phyloP scores from a whole-genome alignment of 148 eudicot species.

The Amaranthus cruentus region DNA sequence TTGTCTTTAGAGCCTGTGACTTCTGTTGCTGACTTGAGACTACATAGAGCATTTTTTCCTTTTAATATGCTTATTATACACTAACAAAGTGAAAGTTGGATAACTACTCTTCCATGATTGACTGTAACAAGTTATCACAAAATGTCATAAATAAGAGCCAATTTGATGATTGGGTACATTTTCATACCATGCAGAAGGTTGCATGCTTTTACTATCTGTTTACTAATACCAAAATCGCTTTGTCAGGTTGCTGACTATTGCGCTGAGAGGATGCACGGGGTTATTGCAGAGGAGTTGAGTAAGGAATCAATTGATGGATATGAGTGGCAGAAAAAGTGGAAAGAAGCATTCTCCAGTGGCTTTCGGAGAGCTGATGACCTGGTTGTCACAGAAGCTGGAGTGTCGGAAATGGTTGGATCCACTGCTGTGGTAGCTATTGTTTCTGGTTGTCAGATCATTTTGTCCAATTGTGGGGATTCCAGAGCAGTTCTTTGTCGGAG shows the following conservation, averaged over 20 bases:
- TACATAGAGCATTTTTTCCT: too few species aligned
- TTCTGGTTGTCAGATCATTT: slow-evolving; percentile 71
- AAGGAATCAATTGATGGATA: slow-evolving; percentile 23
- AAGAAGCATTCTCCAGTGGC: slow-evolving; percentile 39
- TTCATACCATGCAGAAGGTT: not conserved
- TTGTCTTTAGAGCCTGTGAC: not conserved
- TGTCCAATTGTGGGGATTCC: slow-evolving; percentile 82
- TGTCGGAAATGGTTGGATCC: slow-evolving; percentile 66
- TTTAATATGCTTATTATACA: not conserved
- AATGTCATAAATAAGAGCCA: not conserved
- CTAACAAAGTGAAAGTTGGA: not conserved
- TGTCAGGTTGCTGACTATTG: slow-evolving; percentile 67
- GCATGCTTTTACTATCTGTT: not conserved
- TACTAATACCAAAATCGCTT: not conserved
- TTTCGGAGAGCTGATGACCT: slow-evolving; percentile 52
- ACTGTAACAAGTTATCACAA: not conserved
- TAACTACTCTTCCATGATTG: not conserved
- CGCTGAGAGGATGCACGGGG: slow-evolving; percentile 55
- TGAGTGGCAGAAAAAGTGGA: slow-evolving; percentile 63
- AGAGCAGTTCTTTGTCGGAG: slow-evolving; percentile 75
- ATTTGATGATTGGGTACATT: not conserved
- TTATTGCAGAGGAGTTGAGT: slow-evolving; percentile 56
- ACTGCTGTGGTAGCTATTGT: slow-evolving; percentile 76
- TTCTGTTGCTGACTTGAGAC: too few species aligned
- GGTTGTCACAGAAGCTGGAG: slow-evolving; percentile 38